A percentile compares a stretch with the other conserved stretches of the same genome.
Evolutionary conservation across 805 yeast species (phyloP).

Genomic region (Metschnikowia vanudenii): DNA sequence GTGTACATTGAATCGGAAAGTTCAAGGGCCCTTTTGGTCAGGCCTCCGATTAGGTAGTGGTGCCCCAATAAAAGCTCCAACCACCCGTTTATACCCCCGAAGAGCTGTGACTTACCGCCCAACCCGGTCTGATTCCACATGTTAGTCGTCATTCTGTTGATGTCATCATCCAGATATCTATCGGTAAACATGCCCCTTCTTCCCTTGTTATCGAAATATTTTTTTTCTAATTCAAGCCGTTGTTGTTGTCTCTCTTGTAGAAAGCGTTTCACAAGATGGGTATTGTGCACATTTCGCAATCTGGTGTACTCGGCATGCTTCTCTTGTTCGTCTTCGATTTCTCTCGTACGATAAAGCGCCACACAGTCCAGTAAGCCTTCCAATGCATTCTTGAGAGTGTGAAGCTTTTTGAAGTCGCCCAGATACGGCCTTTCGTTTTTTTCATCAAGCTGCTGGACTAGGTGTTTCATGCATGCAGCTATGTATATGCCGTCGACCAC

Average conservation of each 20-base stretch:
- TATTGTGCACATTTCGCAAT: not conserved
- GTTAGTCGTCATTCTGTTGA: slow-evolving; percentile 1
- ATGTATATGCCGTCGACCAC: slow-evolving; percentile 1
- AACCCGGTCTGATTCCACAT: slow-evolving; percentile 1
- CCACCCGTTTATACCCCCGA: slow-evolving; percentile 4
- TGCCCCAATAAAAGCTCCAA: slow-evolving; percentile 9
- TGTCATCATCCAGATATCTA: not conserved
- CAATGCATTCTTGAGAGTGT: not conserved
- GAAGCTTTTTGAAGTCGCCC: not conserved
- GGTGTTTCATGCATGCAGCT: not conserved
- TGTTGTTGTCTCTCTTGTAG: not conserved
- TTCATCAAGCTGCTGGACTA: not conserved
- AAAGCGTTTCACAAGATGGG: not conserved
- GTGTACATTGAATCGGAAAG: slow-evolving; percentile 3
- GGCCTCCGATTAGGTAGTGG: slow-evolving; percentile 3
- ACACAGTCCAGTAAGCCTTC: not conserved
- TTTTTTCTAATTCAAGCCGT: not conserved
- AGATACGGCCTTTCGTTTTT: not conserved
- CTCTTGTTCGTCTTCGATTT: not conserved
- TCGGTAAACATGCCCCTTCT: not conserved
- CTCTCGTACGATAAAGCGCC: not conserved
- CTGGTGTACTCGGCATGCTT: not conserved
- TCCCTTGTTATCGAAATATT: not conserved
- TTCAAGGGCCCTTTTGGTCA: slow-evolving; percentile 1
- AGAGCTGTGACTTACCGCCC: not conserved